Evolutionary conservation across 2,329 filamentous ascomycete genomes (phyloP), one percentile per base, ranked within the genome.

Genomic region (Paramyrothecium sp.): DNA sequence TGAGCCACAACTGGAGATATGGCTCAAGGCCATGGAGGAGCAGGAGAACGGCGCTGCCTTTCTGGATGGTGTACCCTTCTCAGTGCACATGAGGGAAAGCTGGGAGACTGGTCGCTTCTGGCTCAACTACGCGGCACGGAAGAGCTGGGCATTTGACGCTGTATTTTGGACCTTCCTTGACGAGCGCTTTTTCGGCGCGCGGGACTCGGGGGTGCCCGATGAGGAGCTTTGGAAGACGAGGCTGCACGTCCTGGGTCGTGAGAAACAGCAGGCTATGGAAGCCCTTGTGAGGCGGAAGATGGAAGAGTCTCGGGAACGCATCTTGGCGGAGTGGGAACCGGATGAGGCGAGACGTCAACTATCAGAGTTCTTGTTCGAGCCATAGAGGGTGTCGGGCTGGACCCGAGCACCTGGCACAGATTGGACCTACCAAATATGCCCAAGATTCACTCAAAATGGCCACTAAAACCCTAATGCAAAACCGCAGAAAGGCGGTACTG

Each of bases 101-200:
- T 74, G 71, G 72, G 55, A 21, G 17, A 71, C 58, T 4, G 65
- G 66, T 8, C 62, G 63, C 16, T 75, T 75, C 57, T 75, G 69
- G 71, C 72, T 75, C 51, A 62, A 73, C 55, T 72, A 69, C 26
- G 69, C 67, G 2, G 68, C 66, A 11, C 65, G 69, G 53, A 73
- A 70, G 46, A 72, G 69, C 44, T 73, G 67, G 67, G 69, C 66
- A 0, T 71, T 74, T 58, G 72, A 75, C 51, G 57, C 60, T 10
- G 58, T 74, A 3, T 75, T 55, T 54, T 74, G 70, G 71, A 70
- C 63, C 48, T 68, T 52, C 50, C 55, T 74, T 21, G 69, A 75
- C 53, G 60, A 68, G 49, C 11, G 13, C 21, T 51, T 51, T 26
- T 51, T 51, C 23, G 47, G 58, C 20, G 26, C 55, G 23, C 53